phyloP scores from a whole-genome alignment of 2,329 filamentous ascomycete genomes.

The Fusarium camptoceras region DNA sequence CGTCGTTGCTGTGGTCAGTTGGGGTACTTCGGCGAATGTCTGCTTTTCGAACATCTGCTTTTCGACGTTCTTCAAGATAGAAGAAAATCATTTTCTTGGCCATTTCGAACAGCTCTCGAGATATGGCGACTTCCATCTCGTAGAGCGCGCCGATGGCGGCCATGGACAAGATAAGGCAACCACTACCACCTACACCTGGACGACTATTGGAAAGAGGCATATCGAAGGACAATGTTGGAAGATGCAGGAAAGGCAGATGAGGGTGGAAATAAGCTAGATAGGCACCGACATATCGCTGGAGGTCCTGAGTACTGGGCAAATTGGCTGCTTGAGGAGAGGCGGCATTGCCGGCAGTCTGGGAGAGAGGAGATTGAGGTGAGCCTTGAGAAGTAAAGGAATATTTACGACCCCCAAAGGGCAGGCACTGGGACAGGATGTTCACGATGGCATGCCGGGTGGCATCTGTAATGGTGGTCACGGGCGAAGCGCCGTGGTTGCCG shows the following conservation, averaged over 20 bases:
- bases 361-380: conserved; percentile 66
- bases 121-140: conserved; percentile 82
- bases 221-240: conserved; percentile 92
- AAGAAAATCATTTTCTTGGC: conserved; percentile 95
- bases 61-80: conserved; percentile 90
- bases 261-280: conserved; percentile 95
- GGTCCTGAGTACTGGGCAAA: conserved; percentile 83
- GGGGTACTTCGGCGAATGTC: conserved; percentile 67
- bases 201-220: conserved; percentile 74
- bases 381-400: conserved; percentile 70
- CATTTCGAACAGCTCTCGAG: conserved; percentile 88
- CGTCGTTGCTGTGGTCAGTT: conserved; percentile 65
- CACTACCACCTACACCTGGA: conserved; percentile 77
- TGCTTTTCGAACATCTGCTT: conserved; percentile 79
- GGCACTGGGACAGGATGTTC: conserved; percentile 68
- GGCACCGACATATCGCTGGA: conserved; percentile 89
- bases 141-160: conserved; percentile 85
- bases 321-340: conserved; percentile 63
- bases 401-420: conserved; percentile 69
- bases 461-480: conserved; percentile 74
- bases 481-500: conserved; percentile 68
- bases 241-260: conserved; percentile 93
- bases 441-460: conserved; percentile 71
- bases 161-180: conserved; percentile 86
- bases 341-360: conserved; percentile 62